phyloP scores from a whole-genome alignment of 139 green algal genomes.

The Coelastrella sp. region DNA sequence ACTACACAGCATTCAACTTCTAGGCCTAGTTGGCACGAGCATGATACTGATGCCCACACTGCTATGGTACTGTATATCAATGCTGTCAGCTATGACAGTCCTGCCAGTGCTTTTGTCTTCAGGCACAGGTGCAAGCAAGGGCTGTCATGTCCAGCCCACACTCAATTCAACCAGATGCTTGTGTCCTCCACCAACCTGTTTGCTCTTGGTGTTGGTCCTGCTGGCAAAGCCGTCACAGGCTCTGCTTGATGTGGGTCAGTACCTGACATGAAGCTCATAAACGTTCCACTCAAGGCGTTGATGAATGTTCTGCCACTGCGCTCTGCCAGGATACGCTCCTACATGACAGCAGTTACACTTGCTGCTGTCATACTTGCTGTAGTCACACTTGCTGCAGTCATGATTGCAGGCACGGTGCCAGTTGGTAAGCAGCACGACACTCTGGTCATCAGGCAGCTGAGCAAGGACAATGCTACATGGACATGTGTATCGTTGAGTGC shows the following conservation, averaged over 20 bases:
- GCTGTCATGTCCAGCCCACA: no score
- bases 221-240: no score
- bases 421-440: not conserved
- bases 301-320: constrained; percentile 43
- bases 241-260: not conserved
- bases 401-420: not conserved
- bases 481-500: not conserved
- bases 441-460: not conserved
- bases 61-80: no score
- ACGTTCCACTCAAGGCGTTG: not conserved
- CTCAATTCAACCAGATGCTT: no score
- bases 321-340: constrained; percentile 33
- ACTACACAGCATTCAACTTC: no score
- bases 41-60: no score
- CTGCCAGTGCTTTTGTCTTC: no score
- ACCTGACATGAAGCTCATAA: not conserved
- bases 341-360: not conserved
- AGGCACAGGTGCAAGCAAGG: no score
- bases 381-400: not conserved
- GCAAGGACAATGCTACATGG: not conserved
- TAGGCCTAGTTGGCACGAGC: no score
- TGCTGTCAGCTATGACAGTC: no score
- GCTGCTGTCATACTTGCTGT: not conserved
- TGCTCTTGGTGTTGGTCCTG: not conserved
- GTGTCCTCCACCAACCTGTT: not conserved